Evolutionary conservation across 2,329 filamentous ascomycete genomes (phyloP), one percentile per base, ranked within the genome.

Genomic region (Penicillium sclerotigenum): DNA sequence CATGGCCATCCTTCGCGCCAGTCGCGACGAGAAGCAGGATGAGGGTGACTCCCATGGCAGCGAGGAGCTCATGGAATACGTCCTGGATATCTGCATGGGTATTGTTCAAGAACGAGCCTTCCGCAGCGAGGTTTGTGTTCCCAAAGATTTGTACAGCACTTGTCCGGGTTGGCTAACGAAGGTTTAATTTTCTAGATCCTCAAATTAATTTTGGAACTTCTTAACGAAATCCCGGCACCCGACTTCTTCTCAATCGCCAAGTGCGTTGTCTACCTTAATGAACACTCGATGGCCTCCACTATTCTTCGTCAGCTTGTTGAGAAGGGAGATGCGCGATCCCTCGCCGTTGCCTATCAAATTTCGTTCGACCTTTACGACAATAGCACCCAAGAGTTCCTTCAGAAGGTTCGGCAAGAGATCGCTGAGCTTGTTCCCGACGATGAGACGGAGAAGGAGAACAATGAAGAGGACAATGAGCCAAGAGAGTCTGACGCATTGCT

Each of bases 341-440:
- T 90, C 16, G 89, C 92, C 20, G 88, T 90, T 47, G 94, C 94
- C 18, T 99, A 97, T 73, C 94, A 99, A 73, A 96, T 99, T 55
- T 94, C 93, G 1, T 99, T 99, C 68, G 94, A 99, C 69, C 82
- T 99, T 6, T 97, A 97, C 75, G 94, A 99, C 77, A 99, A 99
- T 70, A 94, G 94, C 64, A 97, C 94, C 0, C 94, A 99, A 68
- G 94, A 97, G 71, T 99, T 99, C 67, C 77, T 99, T 24, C 87
- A 87, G 64, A 97, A 94, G 76, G 90, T 99, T 42, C 87, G 93
- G 68, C 85, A 89, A 56, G 86, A 90, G 43, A 79, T 97, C 31
- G 90, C 91, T 0, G 80, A 82, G 13, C 70, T 77, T 48, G 64
- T 76, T 8, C 72, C 74, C 3, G 78, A 81, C 41, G 65, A 72